Evolutionary conservation across 768 basidiomycete genomes (phyloP).

Genomic region (Lactarius akahatsu): DNA sequence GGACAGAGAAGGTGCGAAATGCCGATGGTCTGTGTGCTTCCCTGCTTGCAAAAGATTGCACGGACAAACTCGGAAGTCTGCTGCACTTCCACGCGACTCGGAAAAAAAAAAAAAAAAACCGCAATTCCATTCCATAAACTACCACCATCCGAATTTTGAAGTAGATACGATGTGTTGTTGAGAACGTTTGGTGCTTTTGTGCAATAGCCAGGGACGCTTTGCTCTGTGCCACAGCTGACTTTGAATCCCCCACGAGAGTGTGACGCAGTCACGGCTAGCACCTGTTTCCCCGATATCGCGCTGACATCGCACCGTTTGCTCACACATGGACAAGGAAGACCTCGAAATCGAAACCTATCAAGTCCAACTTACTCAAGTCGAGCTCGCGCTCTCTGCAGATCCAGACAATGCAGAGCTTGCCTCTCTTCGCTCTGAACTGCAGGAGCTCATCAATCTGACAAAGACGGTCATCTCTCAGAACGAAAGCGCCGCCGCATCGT

Average conservation of each 20-base stretch:
- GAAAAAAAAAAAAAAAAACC: neutral
- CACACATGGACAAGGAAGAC: constrained; percentile 59
- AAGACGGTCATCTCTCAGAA: constrained; percentile 68
- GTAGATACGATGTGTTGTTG: no score
- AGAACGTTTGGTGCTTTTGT: no score
- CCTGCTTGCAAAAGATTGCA: neutral
- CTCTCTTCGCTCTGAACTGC: constrained; percentile 72
- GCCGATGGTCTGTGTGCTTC: neutral
- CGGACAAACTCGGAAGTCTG: neutral
- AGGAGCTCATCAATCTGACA: constrained; percentile 81
- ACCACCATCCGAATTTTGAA: neutral
- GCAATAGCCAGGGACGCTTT: no score
- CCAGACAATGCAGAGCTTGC: constrained; percentile 71
- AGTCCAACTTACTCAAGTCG: constrained; percentile 86
- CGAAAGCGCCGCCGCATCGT: constrained; percentile 58
- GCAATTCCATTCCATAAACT: neutral
- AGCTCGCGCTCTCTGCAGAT: constrained; percentile 72
- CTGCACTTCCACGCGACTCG: neutral
- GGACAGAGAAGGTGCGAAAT: neutral
- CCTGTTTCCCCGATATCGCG: neutral
- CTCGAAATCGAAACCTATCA: constrained; percentile 91
- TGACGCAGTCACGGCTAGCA: neutral
- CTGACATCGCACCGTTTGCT: constrained; percentile 14
- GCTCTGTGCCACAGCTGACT: constrained; percentile 24
- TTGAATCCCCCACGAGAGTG: constrained; percentile 6